Conservation (phyloP, 225 moss, liverwort and hornwort species). For the Lunularia cruciata region DNA sequence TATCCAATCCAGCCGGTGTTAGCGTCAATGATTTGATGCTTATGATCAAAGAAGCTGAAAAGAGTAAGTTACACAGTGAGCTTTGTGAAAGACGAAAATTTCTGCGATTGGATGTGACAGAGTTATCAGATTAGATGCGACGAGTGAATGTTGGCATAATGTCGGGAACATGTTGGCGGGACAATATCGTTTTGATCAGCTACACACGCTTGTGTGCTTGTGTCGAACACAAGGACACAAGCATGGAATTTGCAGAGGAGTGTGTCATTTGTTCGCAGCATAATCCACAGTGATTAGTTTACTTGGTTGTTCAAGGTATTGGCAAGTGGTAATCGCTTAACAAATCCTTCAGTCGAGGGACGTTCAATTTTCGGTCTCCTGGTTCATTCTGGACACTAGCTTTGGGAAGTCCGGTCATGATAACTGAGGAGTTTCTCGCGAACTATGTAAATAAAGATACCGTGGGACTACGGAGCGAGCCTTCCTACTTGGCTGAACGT, state of each 20-base stretch:
- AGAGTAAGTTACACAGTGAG: constrained; percentile 49
- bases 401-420: background rate
- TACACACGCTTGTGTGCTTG: too few relatives aligned
- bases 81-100: background rate
- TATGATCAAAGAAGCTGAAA: constrained; percentile 91
- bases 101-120: background rate
- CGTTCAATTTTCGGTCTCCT: background rate
- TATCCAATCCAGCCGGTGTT: constrained; percentile 45
- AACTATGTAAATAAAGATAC: background rate
- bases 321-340: too few relatives aligned
- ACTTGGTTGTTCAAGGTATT: background rate
- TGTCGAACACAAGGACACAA: background rate
- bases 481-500: constrained; percentile 12
- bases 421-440: background rate
- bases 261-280: background rate
- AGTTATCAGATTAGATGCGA: background rate
- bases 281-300: background rate
- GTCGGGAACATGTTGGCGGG: background rate
- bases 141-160: background rate
- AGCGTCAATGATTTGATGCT: constrained; percentile 75
- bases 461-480: background rate
- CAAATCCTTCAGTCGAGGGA: background rate
- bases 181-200: too few relatives aligned
- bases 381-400: background rate
- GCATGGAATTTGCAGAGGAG: background rate